Conservation (phyloP, 2,329 filamentous ascomycete genomes). For the Paecilomyces niveus region DNA sequence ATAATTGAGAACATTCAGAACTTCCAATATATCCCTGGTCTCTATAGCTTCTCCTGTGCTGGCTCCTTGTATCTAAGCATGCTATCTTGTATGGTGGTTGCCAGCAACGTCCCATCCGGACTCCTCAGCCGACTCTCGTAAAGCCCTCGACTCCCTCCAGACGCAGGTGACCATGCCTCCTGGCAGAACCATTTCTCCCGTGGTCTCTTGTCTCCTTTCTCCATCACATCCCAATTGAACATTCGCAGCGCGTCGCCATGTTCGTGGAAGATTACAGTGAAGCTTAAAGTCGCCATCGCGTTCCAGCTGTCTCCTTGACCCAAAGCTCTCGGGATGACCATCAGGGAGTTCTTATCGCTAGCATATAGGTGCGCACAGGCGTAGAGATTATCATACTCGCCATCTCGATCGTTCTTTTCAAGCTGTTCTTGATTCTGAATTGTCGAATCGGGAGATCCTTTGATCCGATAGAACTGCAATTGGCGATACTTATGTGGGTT, state of each 20-base stretch:
- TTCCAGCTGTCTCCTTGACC: conserved; percentile 32
- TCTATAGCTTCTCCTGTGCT: not conserved
- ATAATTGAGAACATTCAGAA: not conserved
- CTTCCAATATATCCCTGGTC: not conserved
- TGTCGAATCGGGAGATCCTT: conserved; percentile 31
- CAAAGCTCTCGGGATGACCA: conserved; percentile 46
- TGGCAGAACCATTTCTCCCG: conserved; percentile 42
- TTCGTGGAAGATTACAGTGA: conserved; percentile 44
- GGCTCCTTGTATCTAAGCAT: conserved; percentile 29
- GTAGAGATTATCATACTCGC: conserved; percentile 45
- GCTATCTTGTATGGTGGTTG: conserved; percentile 45
- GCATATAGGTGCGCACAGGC: conserved; percentile 53
- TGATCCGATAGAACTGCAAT: conserved; percentile 40
- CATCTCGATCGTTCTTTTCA: conserved; percentile 18
- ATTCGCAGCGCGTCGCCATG: conserved; percentile 34
- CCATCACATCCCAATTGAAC: conserved; percentile 25
- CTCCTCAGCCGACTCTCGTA: conserved; percentile 43
- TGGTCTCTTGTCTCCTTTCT: conserved; percentile 10
- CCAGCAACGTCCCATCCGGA: conserved; percentile 37
- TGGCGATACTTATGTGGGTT: conserved; percentile 32
- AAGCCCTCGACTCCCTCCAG: conserved; percentile 38
- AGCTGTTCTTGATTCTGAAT: conserved; percentile 11
- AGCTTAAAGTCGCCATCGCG: conserved; percentile 41
- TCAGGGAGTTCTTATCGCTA: conserved; percentile 49
- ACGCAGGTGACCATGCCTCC: conserved; percentile 41